Percentiles rank a stretch among this genome's conserved stretches.
Conservation (phyloP, 139 green algal genomes). For the Zygnema circumcarinatum region DNA sequence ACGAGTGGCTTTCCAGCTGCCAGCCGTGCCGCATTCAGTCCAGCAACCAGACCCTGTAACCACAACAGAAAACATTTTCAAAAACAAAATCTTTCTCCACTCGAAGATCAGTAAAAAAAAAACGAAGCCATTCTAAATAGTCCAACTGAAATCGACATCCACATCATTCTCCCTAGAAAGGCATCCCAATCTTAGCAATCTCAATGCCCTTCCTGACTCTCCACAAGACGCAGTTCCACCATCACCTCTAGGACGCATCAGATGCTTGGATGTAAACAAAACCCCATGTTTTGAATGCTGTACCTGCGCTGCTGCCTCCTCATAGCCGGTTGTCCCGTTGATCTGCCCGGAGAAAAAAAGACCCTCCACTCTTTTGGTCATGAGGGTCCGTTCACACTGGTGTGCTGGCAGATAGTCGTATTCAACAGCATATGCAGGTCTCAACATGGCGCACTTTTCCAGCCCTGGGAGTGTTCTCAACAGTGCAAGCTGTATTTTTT, state of each 20-base stretch:
- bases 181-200: no score
- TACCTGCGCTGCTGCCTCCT: constrained; percentile 62
- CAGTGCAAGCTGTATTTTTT: constrained; percentile 90
- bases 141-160: neutral
- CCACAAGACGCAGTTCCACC: no score
- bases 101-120: neutral
- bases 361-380: constrained; percentile 84
- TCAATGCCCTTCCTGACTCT: no score
- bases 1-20: constrained; percentile 69
- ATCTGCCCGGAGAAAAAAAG: constrained; percentile 98
- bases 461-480: constrained; percentile 92
- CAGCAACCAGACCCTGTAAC: constrained; percentile 86
- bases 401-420: constrained; percentile 98
- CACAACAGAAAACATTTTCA: no score
- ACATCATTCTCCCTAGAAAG: no score
- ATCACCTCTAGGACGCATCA: no score
- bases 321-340: constrained; percentile 92
- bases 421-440: constrained; percentile 96
- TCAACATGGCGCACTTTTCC: constrained; percentile 84
- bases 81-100: neutral
- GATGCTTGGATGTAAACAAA: no score
- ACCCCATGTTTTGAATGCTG: neutral
- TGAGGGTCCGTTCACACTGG: constrained; percentile 86
- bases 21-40: constrained; percentile 85
- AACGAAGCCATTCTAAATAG: constrained; percentile 1